Conservation (phyloP, 2,329 filamentous ascomycete species). For the Colletotrichum somersetense region DNA sequence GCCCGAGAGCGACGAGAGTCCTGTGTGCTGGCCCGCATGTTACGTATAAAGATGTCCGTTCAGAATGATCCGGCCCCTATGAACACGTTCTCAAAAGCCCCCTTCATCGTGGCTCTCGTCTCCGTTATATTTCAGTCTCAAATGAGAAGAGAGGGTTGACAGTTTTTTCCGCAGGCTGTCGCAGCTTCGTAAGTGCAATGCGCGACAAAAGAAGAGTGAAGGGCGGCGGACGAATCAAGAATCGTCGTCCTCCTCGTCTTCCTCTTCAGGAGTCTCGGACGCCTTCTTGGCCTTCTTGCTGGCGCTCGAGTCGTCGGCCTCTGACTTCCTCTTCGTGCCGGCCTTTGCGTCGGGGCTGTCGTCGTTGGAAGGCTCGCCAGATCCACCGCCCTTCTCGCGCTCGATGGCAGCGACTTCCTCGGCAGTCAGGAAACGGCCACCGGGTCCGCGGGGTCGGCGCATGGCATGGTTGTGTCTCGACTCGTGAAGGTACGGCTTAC, state of each 20-base stretch:
- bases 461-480: constrained; percentile 98
- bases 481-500: constrained; percentile 97
- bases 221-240: constrained; percentile 39
- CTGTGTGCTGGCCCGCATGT: constrained; percentile 41
- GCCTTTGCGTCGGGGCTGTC: constrained; percentile 47
- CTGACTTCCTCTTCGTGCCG: constrained; percentile 73
- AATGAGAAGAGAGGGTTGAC: constrained; percentile 33
- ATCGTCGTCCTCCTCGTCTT: constrained; percentile 60
- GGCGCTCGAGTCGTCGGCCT: constrained; percentile 59
- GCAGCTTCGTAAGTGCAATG: constrained; percentile 52
- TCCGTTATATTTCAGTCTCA: constrained; percentile 33
- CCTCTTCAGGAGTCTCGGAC: constrained; percentile 51
- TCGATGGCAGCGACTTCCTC: constrained; percentile 96
- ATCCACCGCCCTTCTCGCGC: constrained; percentile 63
- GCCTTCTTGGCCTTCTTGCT: constrained; percentile 72
- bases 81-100: constrained; percentile 22
- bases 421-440: constrained; percentile 94
- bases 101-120: constrained; percentile 35
- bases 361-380: constrained; percentile 46
- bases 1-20: constrained; percentile 40
- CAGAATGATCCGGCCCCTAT: constrained; percentile 32
- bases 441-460: constrained; percentile 92
- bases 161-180: constrained; percentile 45
- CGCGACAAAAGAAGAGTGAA: constrained; percentile 48
- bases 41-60: constrained; percentile 25